Conservation (phyloP, 2,329 filamentous ascomycete species). For the Xylaria sp. region DNA sequence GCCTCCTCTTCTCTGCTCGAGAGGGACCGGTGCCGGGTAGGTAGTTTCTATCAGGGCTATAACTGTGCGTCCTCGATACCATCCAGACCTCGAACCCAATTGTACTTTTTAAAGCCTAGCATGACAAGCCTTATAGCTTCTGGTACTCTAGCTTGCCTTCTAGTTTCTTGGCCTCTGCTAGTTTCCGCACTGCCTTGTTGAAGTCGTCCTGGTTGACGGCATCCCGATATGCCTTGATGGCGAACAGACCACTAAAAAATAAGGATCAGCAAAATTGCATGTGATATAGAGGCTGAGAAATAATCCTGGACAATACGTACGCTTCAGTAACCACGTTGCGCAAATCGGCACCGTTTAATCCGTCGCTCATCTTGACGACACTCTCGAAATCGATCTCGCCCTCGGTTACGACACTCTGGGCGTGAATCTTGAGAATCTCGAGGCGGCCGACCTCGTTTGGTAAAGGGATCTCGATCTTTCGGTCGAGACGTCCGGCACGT, state of each 20-base stretch:
- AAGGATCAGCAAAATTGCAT: conserved; percentile 43
- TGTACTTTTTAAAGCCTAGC: not conserved
- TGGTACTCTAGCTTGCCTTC: conserved; percentile 98
- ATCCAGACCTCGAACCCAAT: not conserved
- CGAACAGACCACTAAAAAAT: conserved; percentile 80
- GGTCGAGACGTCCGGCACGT: conserved; percentile 90
- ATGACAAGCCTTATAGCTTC: conserved; percentile 71
- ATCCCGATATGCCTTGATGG: conserved; percentile 98
- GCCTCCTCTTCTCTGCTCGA: not conserved
- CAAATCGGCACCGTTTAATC: conserved; percentile 95
- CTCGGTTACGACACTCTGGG: conserved; percentile 84
- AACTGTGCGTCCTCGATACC: not conserved
- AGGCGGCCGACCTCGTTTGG: conserved; percentile 96
- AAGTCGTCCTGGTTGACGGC: conserved; percentile 98
- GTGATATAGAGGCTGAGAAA: not conserved
- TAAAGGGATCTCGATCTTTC: conserved; percentile 97
- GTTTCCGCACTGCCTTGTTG: conserved; percentile 98
- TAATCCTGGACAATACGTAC: conserved; percentile 66
- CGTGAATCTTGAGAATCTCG: conserved; percentile 98
- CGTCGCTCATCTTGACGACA: conserved; percentile 99
- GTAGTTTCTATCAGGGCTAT: not conserved
- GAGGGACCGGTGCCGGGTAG: not conserved
- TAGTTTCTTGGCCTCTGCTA: conserved; percentile 96
- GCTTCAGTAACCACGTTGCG: conserved; percentile 98
- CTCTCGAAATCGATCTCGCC: conserved; percentile 99